Conservation (phyloP, 2,329 filamentous ascomycete genomes). For the Trichoderma hamatum region DNA sequence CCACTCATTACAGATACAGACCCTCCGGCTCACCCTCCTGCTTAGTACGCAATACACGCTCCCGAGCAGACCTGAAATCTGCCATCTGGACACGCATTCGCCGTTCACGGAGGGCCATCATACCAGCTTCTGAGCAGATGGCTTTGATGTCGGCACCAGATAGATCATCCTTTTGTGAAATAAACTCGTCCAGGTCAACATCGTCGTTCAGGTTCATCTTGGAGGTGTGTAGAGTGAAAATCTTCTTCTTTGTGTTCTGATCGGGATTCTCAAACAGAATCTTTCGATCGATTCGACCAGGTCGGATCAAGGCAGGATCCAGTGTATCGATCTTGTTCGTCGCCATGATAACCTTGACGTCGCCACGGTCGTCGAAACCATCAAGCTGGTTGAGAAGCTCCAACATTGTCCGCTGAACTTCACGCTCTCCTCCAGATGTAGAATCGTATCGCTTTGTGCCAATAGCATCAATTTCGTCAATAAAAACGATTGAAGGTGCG, state of each 20-base stretch:
- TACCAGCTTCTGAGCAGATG: conserved; percentile 94
- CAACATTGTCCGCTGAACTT: conserved; percentile 98
- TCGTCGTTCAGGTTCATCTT: conserved; percentile 98
- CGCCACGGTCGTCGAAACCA: conserved; percentile 96
- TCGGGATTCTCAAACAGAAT: conserved; percentile 73
- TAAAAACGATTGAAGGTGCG: conserved; percentile 96
- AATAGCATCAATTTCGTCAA: conserved; percentile 98
- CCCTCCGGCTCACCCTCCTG: conserved; percentile 98
- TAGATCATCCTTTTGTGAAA: conserved; percentile 96
- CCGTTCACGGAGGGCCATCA: conserved; percentile 90
- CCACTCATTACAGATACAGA: conserved; percentile 80
- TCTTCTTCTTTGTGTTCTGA: conserved; percentile 95
- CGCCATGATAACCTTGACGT: conserved; percentile 99
- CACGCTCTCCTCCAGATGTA: conserved; percentile 92
- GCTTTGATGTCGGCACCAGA: conserved; percentile 98
- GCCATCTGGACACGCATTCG: conserved; percentile 99
- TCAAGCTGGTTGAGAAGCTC: conserved; percentile 98
- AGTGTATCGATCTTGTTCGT: conserved; percentile 99
- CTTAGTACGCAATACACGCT: conserved; percentile 97
- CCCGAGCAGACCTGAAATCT: conserved; percentile 89
- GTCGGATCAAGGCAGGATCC: conserved; percentile 92
- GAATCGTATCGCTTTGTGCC: conserved; percentile 99
- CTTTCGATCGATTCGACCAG: conserved; percentile 97
- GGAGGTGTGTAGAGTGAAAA: conserved; percentile 95
- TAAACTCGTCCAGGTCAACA: conserved; percentile 98